Percentiles rank a stretch among this genome's conserved stretches.
These are phyloP conservation scores for Trichoderma hamatum DNA, from an alignment of 2,329 filamentous ascomycete genomes.

Conservation along the genomic window DNA sequence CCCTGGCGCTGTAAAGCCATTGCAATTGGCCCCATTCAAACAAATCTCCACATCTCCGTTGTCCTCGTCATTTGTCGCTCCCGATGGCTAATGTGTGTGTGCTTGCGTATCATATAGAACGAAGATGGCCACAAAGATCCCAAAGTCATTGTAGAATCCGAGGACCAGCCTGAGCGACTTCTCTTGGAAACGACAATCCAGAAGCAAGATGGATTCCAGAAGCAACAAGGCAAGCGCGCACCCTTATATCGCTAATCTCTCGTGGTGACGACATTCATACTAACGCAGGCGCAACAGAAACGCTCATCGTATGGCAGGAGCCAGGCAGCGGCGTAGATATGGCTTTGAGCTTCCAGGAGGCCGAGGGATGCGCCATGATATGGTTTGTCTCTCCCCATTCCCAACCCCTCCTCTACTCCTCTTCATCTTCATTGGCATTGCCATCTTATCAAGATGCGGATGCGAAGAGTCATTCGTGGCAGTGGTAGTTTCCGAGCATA, in stretches of 20 bases:
- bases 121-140: constrained; percentile 74
- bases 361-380: constrained; percentile 88
- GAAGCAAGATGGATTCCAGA: constrained; percentile 95
- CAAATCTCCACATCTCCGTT: neutral
- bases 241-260: neutral
- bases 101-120: constrained; percentile 43
- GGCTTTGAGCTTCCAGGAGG: constrained; percentile 97
- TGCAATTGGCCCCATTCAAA: neutral
- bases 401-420: neutral
- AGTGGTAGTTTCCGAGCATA: neutral
- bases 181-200: constrained; percentile 87
- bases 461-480: neutral
- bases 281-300: constrained; percentile 63
- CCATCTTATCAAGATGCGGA: neutral
- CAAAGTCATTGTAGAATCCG: constrained; percentile 86
- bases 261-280: constrained; percentile 26
- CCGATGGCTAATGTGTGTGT: constrained; percentile 1
- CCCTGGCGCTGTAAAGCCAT: neutral
- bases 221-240: constrained; percentile 78
- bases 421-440: neutral
- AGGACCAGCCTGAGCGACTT: constrained; percentile 82
- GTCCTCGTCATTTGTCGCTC: neutral
- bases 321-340: constrained; percentile 82
- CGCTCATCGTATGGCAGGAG: constrained; percentile 97
- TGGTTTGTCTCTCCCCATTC: constrained; percentile 62